Evolutionary conservation across 2,329 filamentous ascomycete genomes (phyloP).

Genomic region (Sphaceloma murrayae): DNA sequence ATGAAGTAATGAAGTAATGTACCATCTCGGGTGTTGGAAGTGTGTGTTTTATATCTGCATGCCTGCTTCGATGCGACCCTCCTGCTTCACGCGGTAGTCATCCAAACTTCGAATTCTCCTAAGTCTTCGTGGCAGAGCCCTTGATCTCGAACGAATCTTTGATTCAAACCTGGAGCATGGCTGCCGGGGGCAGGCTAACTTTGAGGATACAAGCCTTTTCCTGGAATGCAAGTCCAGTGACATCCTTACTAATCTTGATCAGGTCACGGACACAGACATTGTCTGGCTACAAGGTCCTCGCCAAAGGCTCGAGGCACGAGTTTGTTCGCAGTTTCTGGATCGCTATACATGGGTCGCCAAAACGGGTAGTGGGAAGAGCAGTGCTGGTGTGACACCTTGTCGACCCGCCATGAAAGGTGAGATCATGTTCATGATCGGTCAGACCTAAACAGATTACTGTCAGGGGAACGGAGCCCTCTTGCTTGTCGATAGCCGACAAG

Average conservation of each 20-base stretch:
- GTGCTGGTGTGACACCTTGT: slow-evolving; percentile 52
- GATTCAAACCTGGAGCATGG: slow-evolving; percentile 58
- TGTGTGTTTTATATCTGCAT: neutral
- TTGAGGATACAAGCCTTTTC: slow-evolving; percentile 41
- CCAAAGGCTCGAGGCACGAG: slow-evolving; percentile 45
- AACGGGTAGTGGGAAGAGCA: slow-evolving; percentile 47
- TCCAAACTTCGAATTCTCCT: slow-evolving; percentile 3
- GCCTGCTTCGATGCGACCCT: neutral
- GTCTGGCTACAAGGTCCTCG: slow-evolving; percentile 50
- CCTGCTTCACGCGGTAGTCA: slow-evolving; percentile 3
- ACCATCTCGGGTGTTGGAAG: neutral
- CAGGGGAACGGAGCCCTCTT: slow-evolving; percentile 33
- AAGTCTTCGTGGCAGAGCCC: slow-evolving; percentile 2
- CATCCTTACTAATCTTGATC: slow-evolving; percentile 33
- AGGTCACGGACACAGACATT: slow-evolving; percentile 56
- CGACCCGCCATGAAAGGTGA: slow-evolving; percentile 51
- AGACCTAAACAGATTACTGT: slow-evolving; percentile 41
- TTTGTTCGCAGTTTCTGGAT: slow-evolving; percentile 39
- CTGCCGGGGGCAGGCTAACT: slow-evolving; percentile 50
- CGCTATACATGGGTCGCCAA: slow-evolving; percentile 45
- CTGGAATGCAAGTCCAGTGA: neutral
- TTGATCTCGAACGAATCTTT: slow-evolving; percentile 43
- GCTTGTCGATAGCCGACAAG: slow-evolving; percentile 29
- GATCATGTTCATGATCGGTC: slow-evolving; percentile 50
- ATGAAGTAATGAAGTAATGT: neutral